These are phyloP conservation scores for Prunus mume DNA, from an alignment of 306 rosid genomes.

Conservation along the genomic window DNA sequence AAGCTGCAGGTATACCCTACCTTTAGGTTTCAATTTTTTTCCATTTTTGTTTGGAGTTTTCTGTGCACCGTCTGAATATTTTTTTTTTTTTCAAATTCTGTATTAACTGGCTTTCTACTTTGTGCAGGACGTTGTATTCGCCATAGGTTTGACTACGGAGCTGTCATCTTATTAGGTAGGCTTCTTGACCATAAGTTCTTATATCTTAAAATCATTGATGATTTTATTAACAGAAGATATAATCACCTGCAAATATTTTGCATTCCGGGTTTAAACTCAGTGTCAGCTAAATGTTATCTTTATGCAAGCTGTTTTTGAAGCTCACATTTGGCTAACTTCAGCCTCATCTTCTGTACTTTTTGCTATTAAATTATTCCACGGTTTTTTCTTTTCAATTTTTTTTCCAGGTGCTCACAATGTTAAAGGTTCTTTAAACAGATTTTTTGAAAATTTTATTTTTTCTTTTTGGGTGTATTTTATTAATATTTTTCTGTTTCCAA, in stretches of 20 bases:
- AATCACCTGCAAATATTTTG: background rate
- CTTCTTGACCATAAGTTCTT: conserved; percentile 11
- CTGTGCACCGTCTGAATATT: background rate
- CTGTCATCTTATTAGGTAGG: conserved; percentile 80
- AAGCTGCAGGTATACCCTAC: conserved; percentile 78
- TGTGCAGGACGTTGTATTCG: conserved; percentile 88
- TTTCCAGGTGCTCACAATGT: background rate
- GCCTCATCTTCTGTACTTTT: background rate
- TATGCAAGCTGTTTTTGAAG: background rate
- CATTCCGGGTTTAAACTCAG: background rate
- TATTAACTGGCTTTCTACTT: conserved; percentile 17
- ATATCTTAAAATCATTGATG: background rate
- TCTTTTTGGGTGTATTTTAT: background rate
- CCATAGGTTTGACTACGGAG: conserved; percentile 89
- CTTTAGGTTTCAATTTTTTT: background rate
- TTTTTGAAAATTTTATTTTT: background rate
- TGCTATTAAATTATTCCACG: background rate
- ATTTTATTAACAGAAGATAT: background rate
- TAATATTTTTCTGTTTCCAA: background rate
- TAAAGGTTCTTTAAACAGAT: background rate
- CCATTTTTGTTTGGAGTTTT: background rate
- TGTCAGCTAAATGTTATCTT: background rate
- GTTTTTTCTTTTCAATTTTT: background rate
- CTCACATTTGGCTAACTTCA: background rate
- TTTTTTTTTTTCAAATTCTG: background rate